Percentiles rank a stretch among this genome's conserved stretches.
Evolutionary conservation across 208 protist genomes (phyloP).

Genomic region (Trypanosoma congolense): DNA sequence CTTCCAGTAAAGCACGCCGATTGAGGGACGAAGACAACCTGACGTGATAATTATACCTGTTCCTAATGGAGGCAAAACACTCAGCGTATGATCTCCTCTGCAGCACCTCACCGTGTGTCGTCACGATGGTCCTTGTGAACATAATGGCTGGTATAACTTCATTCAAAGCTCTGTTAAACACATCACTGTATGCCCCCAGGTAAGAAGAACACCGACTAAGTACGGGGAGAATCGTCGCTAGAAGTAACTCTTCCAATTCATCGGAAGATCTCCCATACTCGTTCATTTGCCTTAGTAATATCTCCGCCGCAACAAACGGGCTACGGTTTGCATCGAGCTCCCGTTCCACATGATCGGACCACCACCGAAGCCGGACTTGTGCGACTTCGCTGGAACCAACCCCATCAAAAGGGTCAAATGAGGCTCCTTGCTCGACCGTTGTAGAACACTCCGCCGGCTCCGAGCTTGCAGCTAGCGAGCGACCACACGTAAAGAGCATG

Average conservation of each 20-base stretch:
- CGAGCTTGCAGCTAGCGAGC: neutral
- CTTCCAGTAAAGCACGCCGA: constrained; percentile 37
- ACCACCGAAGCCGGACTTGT: constrained; percentile 40
- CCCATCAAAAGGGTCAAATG: constrained; percentile 71
- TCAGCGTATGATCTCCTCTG: constrained; percentile 47
- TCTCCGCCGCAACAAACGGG: constrained; percentile 81
- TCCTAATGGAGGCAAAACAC: constrained; percentile 59
- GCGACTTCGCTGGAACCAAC: constrained; percentile 37
- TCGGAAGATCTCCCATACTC: constrained; percentile 32
- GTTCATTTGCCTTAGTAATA: constrained; percentile 58
- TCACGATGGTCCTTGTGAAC: constrained; percentile 48
- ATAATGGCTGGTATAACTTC: constrained; percentile 71
- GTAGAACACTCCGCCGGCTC: neutral
- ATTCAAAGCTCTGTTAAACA: constrained; percentile 57
- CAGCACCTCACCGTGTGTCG: constrained; percentile 17
- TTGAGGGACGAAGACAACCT: constrained; percentile 28
- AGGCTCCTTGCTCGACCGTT: constrained; percentile 29
- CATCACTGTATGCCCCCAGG: constrained; percentile 41
- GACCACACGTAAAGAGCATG: neutral
- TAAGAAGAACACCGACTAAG: constrained; percentile 54
- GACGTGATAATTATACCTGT: constrained; percentile 44
- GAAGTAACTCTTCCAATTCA: constrained; percentile 41
- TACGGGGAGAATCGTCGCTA: constrained; percentile 66
- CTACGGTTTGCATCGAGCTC: constrained; percentile 63
- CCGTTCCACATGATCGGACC: constrained; percentile 53